These are phyloP conservation scores for Aspergillus ochraceus DNA, from an alignment of 2,329 filamentous ascomycete genomes.

Conservation along the genomic window DNA sequence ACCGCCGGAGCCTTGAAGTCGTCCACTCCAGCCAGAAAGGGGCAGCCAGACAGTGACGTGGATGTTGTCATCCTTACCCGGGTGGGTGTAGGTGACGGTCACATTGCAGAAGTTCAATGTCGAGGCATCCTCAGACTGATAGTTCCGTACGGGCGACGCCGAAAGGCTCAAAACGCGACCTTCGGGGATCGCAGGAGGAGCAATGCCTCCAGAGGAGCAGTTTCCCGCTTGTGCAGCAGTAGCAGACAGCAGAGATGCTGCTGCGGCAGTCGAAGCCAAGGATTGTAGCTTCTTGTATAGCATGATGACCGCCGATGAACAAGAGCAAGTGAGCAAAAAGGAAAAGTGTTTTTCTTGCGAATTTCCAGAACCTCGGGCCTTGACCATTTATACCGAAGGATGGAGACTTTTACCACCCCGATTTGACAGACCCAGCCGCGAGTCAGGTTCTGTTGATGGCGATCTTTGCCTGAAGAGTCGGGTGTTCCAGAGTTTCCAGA, in stretches of 20 bases:
- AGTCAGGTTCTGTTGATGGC: background rate
- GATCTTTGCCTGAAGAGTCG: background rate
- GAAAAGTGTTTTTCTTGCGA: background rate
- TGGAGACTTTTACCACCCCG: background rate
- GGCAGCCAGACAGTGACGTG: slow-evolving; percentile 35
- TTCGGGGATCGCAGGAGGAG: slow-evolving; percentile 5
- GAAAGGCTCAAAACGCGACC: slow-evolving; percentile 6
- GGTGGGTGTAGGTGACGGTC: slow-evolving; percentile 40
- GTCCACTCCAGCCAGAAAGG: slow-evolving; percentile 33
- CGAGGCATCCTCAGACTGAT: background rate
- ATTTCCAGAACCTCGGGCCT: background rate
- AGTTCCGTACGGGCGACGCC: slow-evolving; percentile 2
- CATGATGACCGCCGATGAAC: background rate
- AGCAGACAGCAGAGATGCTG: background rate
- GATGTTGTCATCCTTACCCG: slow-evolving; percentile 34
- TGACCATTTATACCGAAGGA: background rate
- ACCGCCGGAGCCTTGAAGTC: slow-evolving; percentile 41
- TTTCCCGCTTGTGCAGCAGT: background rate
- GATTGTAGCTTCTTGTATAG: background rate
- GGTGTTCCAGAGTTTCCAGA: background rate
- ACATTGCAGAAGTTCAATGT: slow-evolving; percentile 36
- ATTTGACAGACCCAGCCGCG: background rate
- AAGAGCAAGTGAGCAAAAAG: background rate
- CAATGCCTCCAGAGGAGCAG: slow-evolving; percentile 6
- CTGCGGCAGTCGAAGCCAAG: background rate